Evolutionary conservation across 2,329 filamentous ascomycete genomes (phyloP).

Genomic region (Huntiella bhutanensis): DNA sequence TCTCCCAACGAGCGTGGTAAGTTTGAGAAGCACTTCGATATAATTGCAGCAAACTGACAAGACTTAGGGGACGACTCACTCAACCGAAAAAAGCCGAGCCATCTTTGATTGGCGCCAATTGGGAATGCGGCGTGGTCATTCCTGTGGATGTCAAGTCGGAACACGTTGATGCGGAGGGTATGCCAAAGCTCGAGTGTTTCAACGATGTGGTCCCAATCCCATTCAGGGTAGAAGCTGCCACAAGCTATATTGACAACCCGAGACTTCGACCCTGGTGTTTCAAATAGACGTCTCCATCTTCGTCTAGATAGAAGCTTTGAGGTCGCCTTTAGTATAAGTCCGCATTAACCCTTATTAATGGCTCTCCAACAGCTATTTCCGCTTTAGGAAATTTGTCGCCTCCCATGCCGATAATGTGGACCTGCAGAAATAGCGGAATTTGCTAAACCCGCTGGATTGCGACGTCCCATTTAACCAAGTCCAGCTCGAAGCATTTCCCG

Average conservation of each 20-base stretch:
- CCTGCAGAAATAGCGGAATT: too few species aligned
- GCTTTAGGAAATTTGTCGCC: too few species aligned
- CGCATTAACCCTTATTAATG: too few species aligned
- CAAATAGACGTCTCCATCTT: neutral
- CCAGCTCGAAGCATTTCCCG: too few species aligned
- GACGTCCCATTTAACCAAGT: too few species aligned
- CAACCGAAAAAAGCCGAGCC: slow-evolving; percentile 49
- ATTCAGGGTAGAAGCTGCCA: slow-evolving; percentile 1
- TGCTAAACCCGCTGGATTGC: too few species aligned
- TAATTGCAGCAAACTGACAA: neutral
- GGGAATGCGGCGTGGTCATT: slow-evolving; percentile 83
- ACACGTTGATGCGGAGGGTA: too few species aligned
- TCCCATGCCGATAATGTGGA: too few species aligned
- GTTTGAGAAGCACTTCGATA: slow-evolving; percentile 16
- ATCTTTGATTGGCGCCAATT: slow-evolving; percentile 75
- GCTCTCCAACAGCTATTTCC: too few species aligned
- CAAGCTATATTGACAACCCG: neutral
- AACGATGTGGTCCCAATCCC: slow-evolving; percentile 4
- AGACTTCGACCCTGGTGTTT: slow-evolving; percentile 7
- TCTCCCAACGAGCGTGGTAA: slow-evolving; percentile 85
- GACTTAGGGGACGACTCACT: slow-evolving; percentile 52
- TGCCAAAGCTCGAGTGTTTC: slow-evolving; percentile 2
- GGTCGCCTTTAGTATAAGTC: too few species aligned
- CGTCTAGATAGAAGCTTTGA: too few species aligned
- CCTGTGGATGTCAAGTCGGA: slow-evolving; percentile 24